Conservation (phyloP, 805 yeast genomes). For the Wickerhamiella australiensis region DNA sequence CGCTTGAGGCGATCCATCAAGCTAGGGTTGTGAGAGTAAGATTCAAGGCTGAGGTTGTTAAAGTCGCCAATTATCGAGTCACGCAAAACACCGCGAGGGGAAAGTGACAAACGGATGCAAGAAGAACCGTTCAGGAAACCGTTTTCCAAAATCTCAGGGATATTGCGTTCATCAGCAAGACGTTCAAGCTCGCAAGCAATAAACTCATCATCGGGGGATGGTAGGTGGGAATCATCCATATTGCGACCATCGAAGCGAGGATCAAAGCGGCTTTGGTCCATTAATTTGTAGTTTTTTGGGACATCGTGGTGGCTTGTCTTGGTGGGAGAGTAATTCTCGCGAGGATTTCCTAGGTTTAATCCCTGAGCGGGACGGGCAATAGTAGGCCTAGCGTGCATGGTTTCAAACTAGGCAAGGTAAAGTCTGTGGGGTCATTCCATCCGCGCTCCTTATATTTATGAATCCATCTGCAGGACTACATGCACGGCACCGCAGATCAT, state of each 20-base stretch:
- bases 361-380: slow-evolving; percentile 11
- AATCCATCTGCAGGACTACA: not conserved
- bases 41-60: not conserved
- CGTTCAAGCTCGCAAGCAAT: slow-evolving; percentile 11
- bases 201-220: slow-evolving; percentile 2
- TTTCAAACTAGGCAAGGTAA: not conserved
- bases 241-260: not conserved
- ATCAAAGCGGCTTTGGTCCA: not conserved
- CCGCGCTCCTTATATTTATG: not conserved
- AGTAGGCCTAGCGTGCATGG: slow-evolving; percentile 9
- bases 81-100: slow-evolving; percentile 10
- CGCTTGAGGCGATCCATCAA: slow-evolving; percentile 9
- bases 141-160: slow-evolving; percentile 8
- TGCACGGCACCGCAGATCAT: not conserved
- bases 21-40: slow-evolving; percentile 5
- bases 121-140: slow-evolving; percentile 11
- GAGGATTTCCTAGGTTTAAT: slow-evolving; percentile 8
- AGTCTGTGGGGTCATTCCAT: not conserved
- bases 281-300: not conserved
- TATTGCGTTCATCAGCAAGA: slow-evolving; percentile 12
- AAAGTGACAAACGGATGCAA: slow-evolving; percentile 8
- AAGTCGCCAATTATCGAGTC: slow-evolving; percentile 5
- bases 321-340: slow-evolving; percentile 4
- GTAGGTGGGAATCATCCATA: not conserved
- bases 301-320: not conserved